phyloP scores from a whole-genome alignment of 164 flowering plant species.

The Vitis rotundifolia region DNA sequence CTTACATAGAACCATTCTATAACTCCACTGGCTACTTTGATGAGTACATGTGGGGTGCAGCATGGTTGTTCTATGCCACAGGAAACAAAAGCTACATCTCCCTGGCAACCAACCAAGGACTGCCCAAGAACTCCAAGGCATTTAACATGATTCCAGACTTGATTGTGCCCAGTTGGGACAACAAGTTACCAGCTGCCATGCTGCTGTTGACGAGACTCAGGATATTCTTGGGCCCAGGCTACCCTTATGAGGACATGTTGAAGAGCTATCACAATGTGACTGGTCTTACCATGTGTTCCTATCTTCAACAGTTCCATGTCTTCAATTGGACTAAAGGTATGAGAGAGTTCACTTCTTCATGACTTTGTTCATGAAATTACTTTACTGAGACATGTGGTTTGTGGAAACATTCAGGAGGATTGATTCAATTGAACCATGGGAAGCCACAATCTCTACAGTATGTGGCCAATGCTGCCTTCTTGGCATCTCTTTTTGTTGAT shows the following conservation, averaged over 20 bases:
- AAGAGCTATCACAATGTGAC: constrained; percentile 55
- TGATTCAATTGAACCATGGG: constrained; percentile 66
- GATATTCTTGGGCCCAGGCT: constrained; percentile 37
- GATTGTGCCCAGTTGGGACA: constrained; percentile 38
- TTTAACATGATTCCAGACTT: constrained; percentile 13
- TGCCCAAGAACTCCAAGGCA: constrained; percentile 52
- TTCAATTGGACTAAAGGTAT: constrained; percentile 73
- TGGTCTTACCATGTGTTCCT: constrained; percentile 73
- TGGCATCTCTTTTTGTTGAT: constrained; percentile 68
- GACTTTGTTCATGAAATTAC: not conserved
- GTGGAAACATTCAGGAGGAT: constrained; percentile 47
- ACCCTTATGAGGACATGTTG: constrained; percentile 65
- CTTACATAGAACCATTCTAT: constrained; percentile 42
- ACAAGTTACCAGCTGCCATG: constrained; percentile 37
- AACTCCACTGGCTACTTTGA: constrained; percentile 73
- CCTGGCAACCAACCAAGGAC: constrained; percentile 52
- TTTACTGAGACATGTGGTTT: no score
- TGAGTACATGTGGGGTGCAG: constrained; percentile 85
- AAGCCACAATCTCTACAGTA: constrained; percentile 61
- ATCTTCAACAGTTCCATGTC: constrained; percentile 41
- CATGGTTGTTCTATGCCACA: constrained; percentile 84
- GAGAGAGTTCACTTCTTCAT: not conserved
- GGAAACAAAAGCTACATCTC: constrained; percentile 60
- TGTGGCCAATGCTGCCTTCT: constrained; percentile 72
- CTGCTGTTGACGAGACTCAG: constrained; percentile 33